Conservation (phyloP, 805 yeast genomes). For the Starmera quercuum region DNA sequence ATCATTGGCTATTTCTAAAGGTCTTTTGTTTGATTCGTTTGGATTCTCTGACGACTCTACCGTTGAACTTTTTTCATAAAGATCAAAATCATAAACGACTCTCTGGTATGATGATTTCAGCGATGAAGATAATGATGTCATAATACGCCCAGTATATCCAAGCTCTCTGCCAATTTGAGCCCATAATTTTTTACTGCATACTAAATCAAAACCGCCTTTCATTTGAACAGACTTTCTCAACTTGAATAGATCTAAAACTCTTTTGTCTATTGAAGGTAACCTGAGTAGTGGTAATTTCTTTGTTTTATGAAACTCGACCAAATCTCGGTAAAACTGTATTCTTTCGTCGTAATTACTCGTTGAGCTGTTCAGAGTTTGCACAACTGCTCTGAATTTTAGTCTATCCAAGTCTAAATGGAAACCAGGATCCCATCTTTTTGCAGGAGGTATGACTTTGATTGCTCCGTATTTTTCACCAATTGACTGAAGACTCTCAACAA, state of each 20-base stretch:
- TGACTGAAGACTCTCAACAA: constrained; percentile 37
- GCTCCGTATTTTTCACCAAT: constrained; percentile 55
- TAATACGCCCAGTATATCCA: constrained; percentile 65
- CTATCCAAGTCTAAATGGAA: constrained; percentile 34
- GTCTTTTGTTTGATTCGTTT: constrained; percentile 9
- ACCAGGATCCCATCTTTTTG: constrained; percentile 22
- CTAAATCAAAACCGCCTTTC: constrained; percentile 61
- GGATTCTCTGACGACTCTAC: constrained; percentile 5
- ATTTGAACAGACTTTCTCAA: constrained; percentile 49
- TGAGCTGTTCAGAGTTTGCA: constrained; percentile 38
- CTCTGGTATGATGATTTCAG: constrained; percentile 52
- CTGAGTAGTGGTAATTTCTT: constrained; percentile 26
- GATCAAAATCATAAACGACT: constrained; percentile 27
- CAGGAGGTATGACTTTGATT: constrained; percentile 55
- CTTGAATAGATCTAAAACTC: constrained; percentile 57
- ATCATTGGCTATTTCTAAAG: constrained; percentile 4
- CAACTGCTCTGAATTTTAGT: constrained; percentile 43
- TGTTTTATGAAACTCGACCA: constrained; percentile 33
- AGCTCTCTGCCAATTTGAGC: constrained; percentile 77
- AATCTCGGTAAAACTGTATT: constrained; percentile 37
- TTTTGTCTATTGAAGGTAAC: constrained; percentile 60
- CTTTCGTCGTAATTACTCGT: constrained; percentile 33
- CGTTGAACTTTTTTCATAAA: constrained; percentile 4
- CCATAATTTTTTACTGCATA: constrained; percentile 67
- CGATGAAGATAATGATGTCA: constrained; percentile 65